A percentile compares a stretch with the other conserved stretches of the same genome.
Conservation (phyloP, 768 basidiomycete species). For the Xanthoconium purpureum region DNA sequence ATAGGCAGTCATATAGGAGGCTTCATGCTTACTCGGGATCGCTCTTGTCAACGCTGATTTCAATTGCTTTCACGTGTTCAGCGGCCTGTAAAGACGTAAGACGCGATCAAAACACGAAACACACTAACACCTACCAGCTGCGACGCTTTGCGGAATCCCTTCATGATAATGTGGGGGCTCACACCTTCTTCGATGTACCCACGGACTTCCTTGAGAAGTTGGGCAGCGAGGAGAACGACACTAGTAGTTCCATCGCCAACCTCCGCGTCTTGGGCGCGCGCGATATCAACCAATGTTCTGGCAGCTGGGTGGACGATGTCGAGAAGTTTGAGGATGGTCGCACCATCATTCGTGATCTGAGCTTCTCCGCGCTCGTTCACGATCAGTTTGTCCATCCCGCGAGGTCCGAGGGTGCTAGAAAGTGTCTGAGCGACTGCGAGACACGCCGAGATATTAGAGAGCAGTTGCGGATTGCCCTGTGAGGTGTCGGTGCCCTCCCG, state of each 20-base stretch:
- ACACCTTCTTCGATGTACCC: slow-evolving; percentile 95
- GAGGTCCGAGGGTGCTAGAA: slow-evolving; percentile 91
- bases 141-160: slow-evolving; percentile 86
- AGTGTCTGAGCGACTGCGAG: slow-evolving; percentile 90
- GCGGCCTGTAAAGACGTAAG: slow-evolving; percentile 54
- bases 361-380: slow-evolving; percentile 92
- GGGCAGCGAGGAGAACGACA: slow-evolving; percentile 91
- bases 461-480: slow-evolving; percentile 86
- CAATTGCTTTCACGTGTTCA: slow-evolving; percentile 83
- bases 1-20: background rate
- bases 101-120: slow-evolving; percentile 6
- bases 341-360: slow-evolving; percentile 99
- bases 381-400: slow-evolving; percentile 99
- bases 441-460: slow-evolving; percentile 96
- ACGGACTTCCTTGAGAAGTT: slow-evolving; percentile 89
- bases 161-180: slow-evolving; percentile 96
- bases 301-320: slow-evolving; percentile 99
- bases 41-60: slow-evolving; percentile 85
- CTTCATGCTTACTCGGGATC: slow-evolving; percentile 74
- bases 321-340: slow-evolving; percentile 94
- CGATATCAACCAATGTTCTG: slow-evolving; percentile 96
- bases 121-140: slow-evolving; percentile 63
- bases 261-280: slow-evolving; percentile 96
- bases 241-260: slow-evolving; percentile 98
- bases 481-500: slow-evolving; percentile 96